Conservation (phyloP, 2,329 filamentous ascomycete genomes). For the Aaosphaeria arxii region DNA sequence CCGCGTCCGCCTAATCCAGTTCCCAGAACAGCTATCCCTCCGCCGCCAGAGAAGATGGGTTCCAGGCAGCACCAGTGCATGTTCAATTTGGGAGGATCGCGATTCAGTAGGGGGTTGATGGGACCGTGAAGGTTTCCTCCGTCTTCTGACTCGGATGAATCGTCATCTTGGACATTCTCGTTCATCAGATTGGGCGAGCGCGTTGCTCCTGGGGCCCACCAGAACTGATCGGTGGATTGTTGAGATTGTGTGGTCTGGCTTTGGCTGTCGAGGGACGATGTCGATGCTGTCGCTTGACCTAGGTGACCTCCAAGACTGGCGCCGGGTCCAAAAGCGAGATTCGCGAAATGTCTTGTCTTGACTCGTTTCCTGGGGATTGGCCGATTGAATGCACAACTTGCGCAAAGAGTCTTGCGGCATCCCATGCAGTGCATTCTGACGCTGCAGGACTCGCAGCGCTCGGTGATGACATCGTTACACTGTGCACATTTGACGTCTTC, state of each 20-base stretch:
- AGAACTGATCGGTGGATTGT: conserved; percentile 44
- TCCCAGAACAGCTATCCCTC: conserved; percentile 57
- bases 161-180: conserved; percentile 42
- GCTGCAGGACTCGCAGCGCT: conserved; percentile 60
- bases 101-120: conserved; percentile 28
- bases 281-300: conserved; percentile 28
- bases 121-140: conserved; percentile 33
- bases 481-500: conserved; percentile 53
- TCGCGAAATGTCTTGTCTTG: conserved; percentile 38
- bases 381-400: conserved; percentile 57
- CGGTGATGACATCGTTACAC: conserved; percentile 52
- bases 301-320: conserved; percentile 21
- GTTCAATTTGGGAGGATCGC: conserved; percentile 49
- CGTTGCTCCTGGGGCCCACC: conserved; percentile 58
- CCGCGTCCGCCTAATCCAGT: conserved; percentile 47
- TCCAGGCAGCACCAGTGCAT: conserved; percentile 61
- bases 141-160: conserved; percentile 38
- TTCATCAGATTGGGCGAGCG: conserved; percentile 59
- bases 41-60: conserved; percentile 58
- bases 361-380: conserved; percentile 44
- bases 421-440: conserved; percentile 61
- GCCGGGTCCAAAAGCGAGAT: conserved; percentile 31
- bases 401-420: conserved; percentile 59
- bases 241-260: conserved; percentile 17
- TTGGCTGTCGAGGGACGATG: conserved; percentile 18